Percentiles rank a stretch among this genome's conserved stretches.
Evolutionary conservation across 768 basidiomycete species (phyloP).

Genomic region (Podaxis sp.): DNA sequence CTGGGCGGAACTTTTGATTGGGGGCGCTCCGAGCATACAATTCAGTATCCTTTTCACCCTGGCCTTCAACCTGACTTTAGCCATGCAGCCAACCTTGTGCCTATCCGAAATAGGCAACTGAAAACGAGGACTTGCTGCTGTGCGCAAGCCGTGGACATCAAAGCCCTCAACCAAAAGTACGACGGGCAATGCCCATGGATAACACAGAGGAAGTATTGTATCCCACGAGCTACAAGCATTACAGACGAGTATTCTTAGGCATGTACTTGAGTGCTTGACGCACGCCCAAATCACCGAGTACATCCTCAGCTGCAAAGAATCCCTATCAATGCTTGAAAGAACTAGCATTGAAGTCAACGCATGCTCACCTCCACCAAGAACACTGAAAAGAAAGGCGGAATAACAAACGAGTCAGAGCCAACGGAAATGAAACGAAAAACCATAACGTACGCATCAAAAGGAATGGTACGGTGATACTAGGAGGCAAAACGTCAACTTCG

Average conservation of each 20-base stretch:
- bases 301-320: constrained; percentile 46
- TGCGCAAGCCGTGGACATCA: constrained; percentile 75
- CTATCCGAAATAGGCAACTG: constrained; percentile 59
- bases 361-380: constrained; percentile 8
- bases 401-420: constrained; percentile 9
- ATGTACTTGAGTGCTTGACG: constrained; percentile 68
- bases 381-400: neutral
- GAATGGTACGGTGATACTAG: constrained; percentile 44
- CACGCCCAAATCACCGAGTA: constrained; percentile 69
- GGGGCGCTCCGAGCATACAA: constrained; percentile 72
- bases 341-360: neutral
- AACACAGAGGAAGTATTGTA: no score
- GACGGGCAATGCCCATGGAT: no score
- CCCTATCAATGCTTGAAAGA: neutral
- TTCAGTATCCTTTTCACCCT: neutral
- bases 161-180: constrained; percentile 32
- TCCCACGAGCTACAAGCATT: neutral
- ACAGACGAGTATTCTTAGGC: constrained; percentile 44
- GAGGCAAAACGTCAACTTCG: neutral
- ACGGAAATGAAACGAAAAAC: neutral
- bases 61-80: constrained; percentile 1
- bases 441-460: constrained; percentile 48
- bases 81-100: constrained; percentile 77
- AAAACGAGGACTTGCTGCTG: constrained; percentile 75
- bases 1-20: constrained; percentile 60